Conservation (phyloP, 148 eudicot species). For the Selenicereus undatus region DNA sequence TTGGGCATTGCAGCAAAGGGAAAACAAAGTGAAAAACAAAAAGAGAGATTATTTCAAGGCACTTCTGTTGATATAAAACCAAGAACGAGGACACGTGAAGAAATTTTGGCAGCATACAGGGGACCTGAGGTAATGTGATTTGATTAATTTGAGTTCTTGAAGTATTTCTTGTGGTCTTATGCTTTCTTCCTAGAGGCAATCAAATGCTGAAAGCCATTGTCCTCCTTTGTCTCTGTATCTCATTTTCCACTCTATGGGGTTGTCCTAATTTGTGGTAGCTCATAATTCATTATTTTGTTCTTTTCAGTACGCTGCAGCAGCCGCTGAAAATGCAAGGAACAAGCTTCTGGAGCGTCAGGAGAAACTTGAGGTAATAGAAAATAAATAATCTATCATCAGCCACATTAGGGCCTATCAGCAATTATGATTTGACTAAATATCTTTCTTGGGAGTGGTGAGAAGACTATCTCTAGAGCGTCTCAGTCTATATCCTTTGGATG, state of each 20-base stretch:
- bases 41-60: conserved; percentile 52
- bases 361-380: conserved; percentile 67
- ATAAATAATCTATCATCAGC: background rate
- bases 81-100: conserved; percentile 61
- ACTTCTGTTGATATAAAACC: conserved; percentile 45
- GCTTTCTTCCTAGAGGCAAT: background rate
- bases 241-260: background rate
- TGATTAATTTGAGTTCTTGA: background rate
- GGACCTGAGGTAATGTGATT: conserved; percentile 52
- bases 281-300: background rate
- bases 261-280: conserved; percentile 1
- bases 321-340: conserved; percentile 73
- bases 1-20: conserved; percentile 37
- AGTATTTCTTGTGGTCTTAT: background rate
- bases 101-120: conserved; percentile 67
- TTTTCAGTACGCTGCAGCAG: conserved; percentile 65
- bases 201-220: background rate
- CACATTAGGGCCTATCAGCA: background rate
- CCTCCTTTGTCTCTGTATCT: background rate
- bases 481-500: background rate
- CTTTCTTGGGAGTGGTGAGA: background rate
- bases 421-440: conserved; percentile 1
- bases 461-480: background rate
- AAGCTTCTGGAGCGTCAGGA: conserved; percentile 82
- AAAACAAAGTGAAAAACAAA: conserved; percentile 31